These are phyloP conservation scores for Digitaria exilis DNA, from an alignment of 202 grass and related monocot species.

Conservation along the genomic window DNA sequence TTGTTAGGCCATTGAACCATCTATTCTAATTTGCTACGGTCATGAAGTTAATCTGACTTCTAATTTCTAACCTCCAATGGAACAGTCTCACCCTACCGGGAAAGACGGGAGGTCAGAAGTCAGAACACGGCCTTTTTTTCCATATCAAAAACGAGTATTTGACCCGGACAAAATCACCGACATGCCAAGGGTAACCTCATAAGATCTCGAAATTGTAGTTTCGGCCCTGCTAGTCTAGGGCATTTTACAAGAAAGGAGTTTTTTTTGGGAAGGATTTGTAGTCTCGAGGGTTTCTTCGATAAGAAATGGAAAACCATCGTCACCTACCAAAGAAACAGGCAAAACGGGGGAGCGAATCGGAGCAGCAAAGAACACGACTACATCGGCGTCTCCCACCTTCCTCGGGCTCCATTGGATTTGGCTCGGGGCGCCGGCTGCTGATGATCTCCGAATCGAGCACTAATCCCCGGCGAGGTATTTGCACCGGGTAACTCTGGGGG, in stretches of 20 bases:
- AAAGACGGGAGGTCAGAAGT: not conserved
- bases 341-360: constrained; percentile 15
- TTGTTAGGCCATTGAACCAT: not conserved
- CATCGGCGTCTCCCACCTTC: constrained; percentile 52
- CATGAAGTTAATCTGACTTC: not conserved
- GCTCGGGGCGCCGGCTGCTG: not conserved
- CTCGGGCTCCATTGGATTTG: constrained; percentile 29
- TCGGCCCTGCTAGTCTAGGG: not conserved
- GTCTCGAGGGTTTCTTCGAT: not conserved
- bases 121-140: not conserved
- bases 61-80: not conserved
- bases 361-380: constrained; percentile 2
- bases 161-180: constrained; percentile 1
- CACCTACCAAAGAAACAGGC: constrained; percentile 26
- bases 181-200: not conserved
- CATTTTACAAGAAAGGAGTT: not conserved
- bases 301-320: not conserved
- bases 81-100: not conserved
- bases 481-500: constrained; percentile 1
- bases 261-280: not conserved
- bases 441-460: constrained; percentile 37
- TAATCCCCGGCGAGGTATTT: not conserved
- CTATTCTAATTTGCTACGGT: not conserved
- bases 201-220: not conserved
- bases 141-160: constrained; percentile 31